These are phyloP conservation scores for Cyberlindnera mycetangii DNA, from an alignment of 805 yeast genomes.

Conservation along the genomic window DNA sequence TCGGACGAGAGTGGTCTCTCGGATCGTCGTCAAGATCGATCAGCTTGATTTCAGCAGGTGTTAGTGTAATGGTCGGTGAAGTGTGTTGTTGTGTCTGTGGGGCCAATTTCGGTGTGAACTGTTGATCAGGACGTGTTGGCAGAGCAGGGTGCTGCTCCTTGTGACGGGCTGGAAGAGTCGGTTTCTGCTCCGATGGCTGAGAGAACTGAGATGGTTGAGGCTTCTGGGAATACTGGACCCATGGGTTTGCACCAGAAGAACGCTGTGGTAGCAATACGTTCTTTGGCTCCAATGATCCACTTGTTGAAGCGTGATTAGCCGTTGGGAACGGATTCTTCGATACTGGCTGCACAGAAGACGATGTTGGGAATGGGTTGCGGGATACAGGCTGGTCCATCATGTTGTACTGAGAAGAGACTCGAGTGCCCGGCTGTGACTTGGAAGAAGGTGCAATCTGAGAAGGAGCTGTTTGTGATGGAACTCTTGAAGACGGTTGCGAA, in stretches of 20 bases:
- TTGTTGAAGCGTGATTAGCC: background rate
- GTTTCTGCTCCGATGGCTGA: slow-evolving; percentile 1
- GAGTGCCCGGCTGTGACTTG: background rate
- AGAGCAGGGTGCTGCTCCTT: background rate
- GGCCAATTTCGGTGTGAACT: background rate
- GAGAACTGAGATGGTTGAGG: background rate
- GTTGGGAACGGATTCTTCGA: slow-evolving; percentile 23
- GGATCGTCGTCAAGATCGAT: slow-evolving; percentile 18
- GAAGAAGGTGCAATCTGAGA: background rate
- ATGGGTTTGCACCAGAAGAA: slow-evolving; percentile 23
- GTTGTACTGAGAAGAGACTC: background rate
- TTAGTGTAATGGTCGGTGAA: slow-evolving; percentile 8
- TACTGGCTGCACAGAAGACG: background rate
- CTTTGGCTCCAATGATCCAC: slow-evolving; percentile 9
- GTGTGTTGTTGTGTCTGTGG: background rate
- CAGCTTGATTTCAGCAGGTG: slow-evolving; percentile 15
- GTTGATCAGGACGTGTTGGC: background rate
- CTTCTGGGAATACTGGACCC: slow-evolving; percentile 9
- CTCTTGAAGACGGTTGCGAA: background rate
- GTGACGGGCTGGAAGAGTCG: background rate
- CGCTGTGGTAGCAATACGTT: slow-evolving; percentile 13
- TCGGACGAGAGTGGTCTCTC: slow-evolving; percentile 18
- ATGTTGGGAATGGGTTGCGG: slow-evolving; percentile 24
- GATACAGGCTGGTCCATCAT: slow-evolving; percentile 1
- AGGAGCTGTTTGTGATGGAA: background rate